Conservation (phyloP, 345 rosid genomes). For the Eucalyptus erythrocorys region DNA sequence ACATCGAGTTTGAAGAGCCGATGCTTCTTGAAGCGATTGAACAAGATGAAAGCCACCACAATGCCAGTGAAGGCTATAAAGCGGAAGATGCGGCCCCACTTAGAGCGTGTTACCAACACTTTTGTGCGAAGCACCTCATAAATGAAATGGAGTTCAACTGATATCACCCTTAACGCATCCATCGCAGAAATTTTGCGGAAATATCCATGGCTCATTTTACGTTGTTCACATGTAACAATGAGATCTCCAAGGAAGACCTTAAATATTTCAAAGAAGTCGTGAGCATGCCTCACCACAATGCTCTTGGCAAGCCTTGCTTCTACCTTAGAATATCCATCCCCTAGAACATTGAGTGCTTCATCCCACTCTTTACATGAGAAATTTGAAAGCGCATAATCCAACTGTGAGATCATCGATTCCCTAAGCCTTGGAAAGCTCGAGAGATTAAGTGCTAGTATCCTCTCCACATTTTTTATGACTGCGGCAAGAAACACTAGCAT, state of each 20-base stretch:
- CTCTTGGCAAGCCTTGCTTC: background rate
- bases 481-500: background rate
- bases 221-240: rapidly evolving
- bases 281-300: background rate
- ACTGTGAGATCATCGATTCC: background rate
- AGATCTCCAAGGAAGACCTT: background rate
- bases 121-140: background rate
- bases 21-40: background rate
- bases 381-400: too few species aligned
- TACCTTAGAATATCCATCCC: background rate
- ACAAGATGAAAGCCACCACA: background rate
- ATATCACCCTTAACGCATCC: background rate
- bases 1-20: rapidly evolving
- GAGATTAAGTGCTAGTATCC: background rate
- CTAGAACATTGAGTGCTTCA: too few species aligned
- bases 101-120: rapidly evolving
- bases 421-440: background rate
- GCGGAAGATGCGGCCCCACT: background rate
- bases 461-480: background rate
- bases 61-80: background rate
- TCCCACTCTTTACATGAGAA: background rate
- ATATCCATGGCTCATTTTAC: rapidly evolving
- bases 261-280: background rate
- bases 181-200: rapidly evolving
- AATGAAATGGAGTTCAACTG: background rate